Percentiles rank a stretch among this genome's conserved stretches.
Evolutionary conservation across 495 filamentous ascomycete species (phyloP).

Genomic region (Penicillium desertorum): DNA sequence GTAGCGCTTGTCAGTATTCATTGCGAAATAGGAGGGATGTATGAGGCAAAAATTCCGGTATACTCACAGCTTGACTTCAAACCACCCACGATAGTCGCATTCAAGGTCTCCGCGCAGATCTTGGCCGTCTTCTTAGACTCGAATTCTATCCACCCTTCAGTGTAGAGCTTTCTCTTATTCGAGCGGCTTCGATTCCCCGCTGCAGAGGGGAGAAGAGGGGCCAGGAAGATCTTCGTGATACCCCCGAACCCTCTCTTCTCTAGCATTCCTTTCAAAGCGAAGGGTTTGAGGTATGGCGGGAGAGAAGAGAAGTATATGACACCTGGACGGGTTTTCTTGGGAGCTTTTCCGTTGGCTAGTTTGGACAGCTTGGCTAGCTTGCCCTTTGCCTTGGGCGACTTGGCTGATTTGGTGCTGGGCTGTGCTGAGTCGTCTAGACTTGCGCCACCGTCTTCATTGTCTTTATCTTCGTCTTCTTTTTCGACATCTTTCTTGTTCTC

Average conservation of each 20-base stretch:
- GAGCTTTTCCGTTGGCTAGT: slow-evolving; percentile 20
- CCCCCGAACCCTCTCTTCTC: slow-evolving; percentile 65
- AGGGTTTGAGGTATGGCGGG: slow-evolving; percentile 92
- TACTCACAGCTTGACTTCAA: slow-evolving; percentile 53
- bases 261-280: slow-evolving; percentile 73
- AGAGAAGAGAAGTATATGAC: slow-evolving; percentile 88
- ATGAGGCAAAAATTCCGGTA: not conserved
- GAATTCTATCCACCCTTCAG: slow-evolving; percentile 96
- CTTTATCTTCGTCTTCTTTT: slow-evolving; percentile 5
- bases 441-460: slow-evolving; percentile 18
- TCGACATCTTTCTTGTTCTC: slow-evolving; percentile 30
- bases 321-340: slow-evolving; percentile 57
- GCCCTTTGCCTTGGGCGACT: slow-evolving; percentile 29
- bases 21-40: not conserved
- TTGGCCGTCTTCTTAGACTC: slow-evolving; percentile 74
- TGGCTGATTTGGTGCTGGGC: slow-evolving; percentile 21
- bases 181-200: slow-evolving; percentile 62
- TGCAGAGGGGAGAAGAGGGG: slow-evolving; percentile 69
- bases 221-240: slow-evolving; percentile 83
- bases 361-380: slow-evolving; percentile 10
- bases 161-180: slow-evolving; percentile 84
- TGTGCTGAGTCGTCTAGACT: slow-evolving; percentile 20
- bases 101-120: slow-evolving; percentile 77
- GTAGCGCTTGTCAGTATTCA: not conserved
- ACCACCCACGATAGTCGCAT: slow-evolving; percentile 78